A percentile compares a stretch with the other conserved stretches of the same genome.
Conservation (phyloP, 2,329 filamentous ascomycete genomes). For the Trichoderma sp. region DNA sequence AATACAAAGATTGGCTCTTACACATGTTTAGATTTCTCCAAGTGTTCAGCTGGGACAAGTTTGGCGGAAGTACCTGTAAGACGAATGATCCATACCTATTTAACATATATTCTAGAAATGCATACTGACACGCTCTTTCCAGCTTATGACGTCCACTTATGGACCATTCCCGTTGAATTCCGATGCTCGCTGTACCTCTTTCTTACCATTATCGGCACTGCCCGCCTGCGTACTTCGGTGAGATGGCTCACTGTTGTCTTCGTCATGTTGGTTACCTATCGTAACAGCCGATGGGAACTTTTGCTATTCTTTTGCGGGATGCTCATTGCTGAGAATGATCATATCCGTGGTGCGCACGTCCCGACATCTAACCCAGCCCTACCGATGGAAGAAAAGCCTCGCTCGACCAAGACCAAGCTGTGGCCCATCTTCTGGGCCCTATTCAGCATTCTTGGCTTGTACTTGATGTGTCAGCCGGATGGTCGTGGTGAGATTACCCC, state of each 20-base stretch:
- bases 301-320: constrained; percentile 55
- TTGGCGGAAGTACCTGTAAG: constrained; percentile 47
- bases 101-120: neutral
- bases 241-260: constrained; percentile 44
- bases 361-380: constrained; percentile 27
- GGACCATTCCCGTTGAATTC: constrained; percentile 63
- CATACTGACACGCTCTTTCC: constrained; percentile 23
- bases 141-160: constrained; percentile 57
- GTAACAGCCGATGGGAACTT: constrained; percentile 53
- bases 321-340: constrained; percentile 54
- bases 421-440: constrained; percentile 37
- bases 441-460: constrained; percentile 50
- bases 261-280: constrained; percentile 46
- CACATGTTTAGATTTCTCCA: constrained; percentile 52
- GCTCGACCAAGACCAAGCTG: constrained; percentile 6
- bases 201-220: constrained; percentile 50
- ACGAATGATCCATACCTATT: neutral
- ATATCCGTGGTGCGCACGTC: constrained; percentile 48
- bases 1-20: constrained; percentile 46
- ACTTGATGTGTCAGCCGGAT: constrained; percentile 46
- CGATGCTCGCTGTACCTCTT: constrained; percentile 58
- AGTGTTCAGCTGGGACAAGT: constrained; percentile 50
- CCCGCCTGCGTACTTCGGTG: constrained; percentile 42
- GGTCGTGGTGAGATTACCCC: constrained; percentile 46
- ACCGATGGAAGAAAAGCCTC: constrained; percentile 26